phyloP scores from a whole-genome alignment of 768 basidiomycete species.

The Tylopilus rubrobrunneus region DNA sequence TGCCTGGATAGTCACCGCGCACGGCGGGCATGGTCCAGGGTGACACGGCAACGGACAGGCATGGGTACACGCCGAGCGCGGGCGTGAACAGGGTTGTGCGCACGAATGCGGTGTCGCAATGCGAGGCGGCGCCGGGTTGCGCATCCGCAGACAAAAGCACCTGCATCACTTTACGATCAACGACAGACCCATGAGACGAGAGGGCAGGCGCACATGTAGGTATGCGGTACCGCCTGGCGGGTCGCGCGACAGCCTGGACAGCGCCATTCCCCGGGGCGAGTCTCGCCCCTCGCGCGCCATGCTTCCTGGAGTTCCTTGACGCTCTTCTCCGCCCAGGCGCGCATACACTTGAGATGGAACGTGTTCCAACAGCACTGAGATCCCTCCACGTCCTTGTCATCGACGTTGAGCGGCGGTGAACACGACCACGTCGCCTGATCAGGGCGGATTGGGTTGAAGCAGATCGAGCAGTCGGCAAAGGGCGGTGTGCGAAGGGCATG shows the following conservation, averaged over 20 bases:
- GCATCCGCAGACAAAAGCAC: slow-evolving; percentile 79
- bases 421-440: slow-evolving; percentile 87
- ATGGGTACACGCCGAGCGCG: slow-evolving; percentile 64
- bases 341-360: slow-evolving; percentile 88
- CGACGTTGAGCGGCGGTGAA: slow-evolving; percentile 42
- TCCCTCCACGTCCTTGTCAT: slow-evolving; percentile 16
- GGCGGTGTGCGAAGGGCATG: slow-evolving; percentile 64
- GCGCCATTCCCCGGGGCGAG: slow-evolving; percentile 75
- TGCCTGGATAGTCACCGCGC: slow-evolving; percentile 72
- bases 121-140: slow-evolving; percentile 69
- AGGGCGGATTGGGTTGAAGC: slow-evolving; percentile 76
- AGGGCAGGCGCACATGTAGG: slow-evolving; percentile 49
- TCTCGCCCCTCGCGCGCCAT: slow-evolving; percentile 67
- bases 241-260: slow-evolving; percentile 92
- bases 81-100: slow-evolving; percentile 61
- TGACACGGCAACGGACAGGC: slow-evolving; percentile 85
- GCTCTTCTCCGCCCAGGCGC: slow-evolving; percentile 82
- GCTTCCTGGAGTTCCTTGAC: slow-evolving; percentile 70
- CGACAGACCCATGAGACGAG: not conserved
- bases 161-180: slow-evolving; percentile 29
- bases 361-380: slow-evolving; percentile 82
- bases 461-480: slow-evolving; percentile 77
- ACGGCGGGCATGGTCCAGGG: slow-evolving; percentile 96
- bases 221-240: slow-evolving; percentile 58
- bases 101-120: slow-evolving; percentile 78